Base-by-base conservation (phyloP, 2,329 filamentous ascomycete genomes). In the Aspergillus ochraceus region DNA sequence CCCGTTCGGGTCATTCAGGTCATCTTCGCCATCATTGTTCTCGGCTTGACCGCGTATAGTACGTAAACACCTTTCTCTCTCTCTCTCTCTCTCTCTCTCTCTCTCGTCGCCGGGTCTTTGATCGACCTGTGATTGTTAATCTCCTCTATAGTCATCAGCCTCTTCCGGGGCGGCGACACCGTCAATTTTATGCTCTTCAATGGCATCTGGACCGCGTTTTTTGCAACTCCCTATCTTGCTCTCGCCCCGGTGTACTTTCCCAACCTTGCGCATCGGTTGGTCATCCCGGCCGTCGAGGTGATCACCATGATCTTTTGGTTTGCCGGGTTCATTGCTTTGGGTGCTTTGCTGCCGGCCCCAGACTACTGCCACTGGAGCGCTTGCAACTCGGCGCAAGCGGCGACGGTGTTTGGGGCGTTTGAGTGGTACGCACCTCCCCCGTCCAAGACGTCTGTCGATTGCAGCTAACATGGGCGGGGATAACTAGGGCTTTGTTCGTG, bases 221-320 rank as follows among this genome's bases (percentile, higher is more conserved):
- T 88, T 4, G 79, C 80, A 1, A 81, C 94, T 36, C 74, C 84
- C 57, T 94, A 92, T 75, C 83, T 96, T 61, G 81, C 87, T 68
- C 63, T 93, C 53, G 81, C 87, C 2, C 90, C 90, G 1, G 78
- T 84, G 49, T 88, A 87, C 76, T 80, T 87, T 68, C 81, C 84
- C 3, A 79, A 79, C 24, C 68, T 86, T 11, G 87, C 88, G 68
- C 86, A 91, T 74, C 84, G 83, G 55, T 85, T 86, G 54, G 86
- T 83, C 49, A 84, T 92, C 17, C 79, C 93, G 19, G 87, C 70
- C 1, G 81, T 91, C 32, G 90, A 96, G 70, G 81, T 80, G 51
- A 66, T 95, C 24, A 95, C 91, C 10, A 88, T 89, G 78, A 82
- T 96, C 58, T 96, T 96, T 80, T 97, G 92, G 92, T 95, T 97